These are phyloP conservation scores for Sporothrix globosa DNA, from an alignment of 2,329 filamentous ascomycete species.

Conservation along the genomic window DNA sequence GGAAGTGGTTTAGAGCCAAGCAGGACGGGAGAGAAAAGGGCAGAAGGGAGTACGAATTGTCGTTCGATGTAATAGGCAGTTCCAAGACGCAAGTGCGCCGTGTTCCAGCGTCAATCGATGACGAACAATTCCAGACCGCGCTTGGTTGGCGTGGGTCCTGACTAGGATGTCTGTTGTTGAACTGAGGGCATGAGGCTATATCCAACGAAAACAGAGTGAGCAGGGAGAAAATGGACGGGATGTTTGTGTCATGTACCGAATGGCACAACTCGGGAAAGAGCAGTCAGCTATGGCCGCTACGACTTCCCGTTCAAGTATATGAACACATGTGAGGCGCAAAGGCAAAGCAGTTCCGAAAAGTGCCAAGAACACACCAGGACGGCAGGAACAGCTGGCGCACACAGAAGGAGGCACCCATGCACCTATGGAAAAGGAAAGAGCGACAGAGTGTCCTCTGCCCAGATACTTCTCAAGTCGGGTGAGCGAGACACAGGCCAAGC, in stretches of 20 bases:
- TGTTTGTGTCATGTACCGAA: neutral
- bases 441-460: neutral
- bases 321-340: neutral
- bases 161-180: neutral
- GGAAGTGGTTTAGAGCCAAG: constrained; percentile 8
- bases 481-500: constrained; percentile 7
- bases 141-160: constrained; percentile 18
- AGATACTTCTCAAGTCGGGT: neutral
- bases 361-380: constrained; percentile 20
- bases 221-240: neutral
- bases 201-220: neutral
- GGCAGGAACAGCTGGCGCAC: constrained; percentile 6
- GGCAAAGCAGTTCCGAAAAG: constrained; percentile 6
- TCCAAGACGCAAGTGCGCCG: too few relatives aligned
- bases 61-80: neutral
- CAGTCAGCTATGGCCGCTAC: neutral
- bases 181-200: neutral
- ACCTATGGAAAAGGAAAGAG: neutral
- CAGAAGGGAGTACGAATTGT: neutral
- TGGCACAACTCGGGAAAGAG: too few relatives aligned
- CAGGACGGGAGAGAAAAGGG: neutral
- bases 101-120: constrained; percentile 21
- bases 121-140: neutral
- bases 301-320: neutral
- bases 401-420: neutral